phyloP scores from a whole-genome alignment of 169 alveolate species.

The Plasmodium falciparum region DNA sequence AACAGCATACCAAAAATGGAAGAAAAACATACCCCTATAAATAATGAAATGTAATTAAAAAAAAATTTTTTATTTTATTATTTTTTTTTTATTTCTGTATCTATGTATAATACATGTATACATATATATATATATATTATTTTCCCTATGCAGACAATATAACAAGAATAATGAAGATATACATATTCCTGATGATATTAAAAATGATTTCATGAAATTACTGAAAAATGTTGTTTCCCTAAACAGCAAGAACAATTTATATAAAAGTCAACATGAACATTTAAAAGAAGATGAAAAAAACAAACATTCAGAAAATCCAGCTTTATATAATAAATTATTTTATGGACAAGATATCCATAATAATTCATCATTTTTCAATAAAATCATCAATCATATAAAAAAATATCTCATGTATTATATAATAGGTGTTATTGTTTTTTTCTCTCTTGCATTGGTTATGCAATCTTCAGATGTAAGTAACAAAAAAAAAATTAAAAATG shows the following conservation, averaged over 20 bases:
- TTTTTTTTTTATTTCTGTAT: neutral
- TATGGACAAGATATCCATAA: slow-evolving; percentile 20
- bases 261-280: slow-evolving; percentile 12
- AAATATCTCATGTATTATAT: slow-evolving; percentile 31
- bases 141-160: slow-evolving; percentile 12
- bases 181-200: slow-evolving; percentile 65
- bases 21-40: slow-evolving; percentile 1
- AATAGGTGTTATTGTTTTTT: slow-evolving; percentile 34
- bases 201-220: slow-evolving; percentile 50
- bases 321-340: slow-evolving; percentile 3
- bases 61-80: neutral
- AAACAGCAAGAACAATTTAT: slow-evolving; percentile 17
- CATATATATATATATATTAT: neutral
- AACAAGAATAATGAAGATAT: slow-evolving; percentile 34
- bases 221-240: slow-evolving; percentile 32
- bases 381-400: slow-evolving; percentile 28
- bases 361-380: slow-evolving; percentile 27
- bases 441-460: slow-evolving; percentile 41
- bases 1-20: slow-evolving; percentile 10
- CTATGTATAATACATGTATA: neutral
- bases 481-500: slow-evolving; percentile 28
- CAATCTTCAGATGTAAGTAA: slow-evolving; percentile 65
- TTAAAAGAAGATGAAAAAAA: slow-evolving; percentile 6
- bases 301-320: slow-evolving; percentile 15
- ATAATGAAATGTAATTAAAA: slow-evolving; percentile 5